phyloP scores from a whole-genome alignment of 164 flowering plant species.

The Malania oleifera region DNA sequence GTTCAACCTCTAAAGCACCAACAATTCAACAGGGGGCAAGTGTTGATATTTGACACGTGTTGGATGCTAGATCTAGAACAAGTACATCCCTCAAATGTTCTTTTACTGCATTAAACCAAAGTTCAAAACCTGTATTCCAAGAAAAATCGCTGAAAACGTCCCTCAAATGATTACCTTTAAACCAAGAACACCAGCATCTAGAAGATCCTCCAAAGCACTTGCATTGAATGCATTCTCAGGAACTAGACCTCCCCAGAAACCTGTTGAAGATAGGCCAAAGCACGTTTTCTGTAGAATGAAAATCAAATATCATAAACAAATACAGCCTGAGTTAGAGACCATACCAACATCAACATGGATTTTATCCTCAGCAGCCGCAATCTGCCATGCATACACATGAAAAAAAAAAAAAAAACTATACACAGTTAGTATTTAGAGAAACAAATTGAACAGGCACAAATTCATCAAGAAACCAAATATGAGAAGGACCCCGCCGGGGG shows the following conservation, averaged over 20 bases:
- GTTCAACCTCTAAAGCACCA: too few species aligned
- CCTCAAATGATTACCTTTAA: slow-evolving; percentile 54
- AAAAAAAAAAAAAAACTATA: neutral
- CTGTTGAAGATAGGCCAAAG: slow-evolving; percentile 36
- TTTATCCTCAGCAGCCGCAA: slow-evolving; percentile 62
- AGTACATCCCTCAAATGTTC: too few species aligned
- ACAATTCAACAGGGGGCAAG: too few species aligned
- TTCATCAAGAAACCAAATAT: neutral
- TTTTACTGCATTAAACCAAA: too few species aligned
- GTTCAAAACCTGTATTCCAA: too few species aligned
- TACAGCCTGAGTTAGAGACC: slow-evolving; percentile 28
- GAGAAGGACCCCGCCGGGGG: neutral
- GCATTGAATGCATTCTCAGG: slow-evolving; percentile 91
- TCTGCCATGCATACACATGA: slow-evolving; percentile 28
- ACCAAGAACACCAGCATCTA: slow-evolving; percentile 89
- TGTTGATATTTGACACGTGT: too few species aligned
- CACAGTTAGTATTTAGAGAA: slow-evolving; percentile 5
- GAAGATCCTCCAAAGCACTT: slow-evolving; percentile 65
- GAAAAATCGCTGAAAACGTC: neutral
- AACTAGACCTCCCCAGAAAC: slow-evolving; percentile 99
- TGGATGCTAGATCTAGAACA: too few species aligned
- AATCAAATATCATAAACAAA: too few species aligned
- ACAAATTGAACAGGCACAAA: neutral
- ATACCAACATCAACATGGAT: slow-evolving; percentile 89
- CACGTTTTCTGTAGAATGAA: too few species aligned